phyloP scores from a whole-genome alignment of 2,329 filamentous ascomycete genomes.

The Blumeriella jaapii region DNA sequence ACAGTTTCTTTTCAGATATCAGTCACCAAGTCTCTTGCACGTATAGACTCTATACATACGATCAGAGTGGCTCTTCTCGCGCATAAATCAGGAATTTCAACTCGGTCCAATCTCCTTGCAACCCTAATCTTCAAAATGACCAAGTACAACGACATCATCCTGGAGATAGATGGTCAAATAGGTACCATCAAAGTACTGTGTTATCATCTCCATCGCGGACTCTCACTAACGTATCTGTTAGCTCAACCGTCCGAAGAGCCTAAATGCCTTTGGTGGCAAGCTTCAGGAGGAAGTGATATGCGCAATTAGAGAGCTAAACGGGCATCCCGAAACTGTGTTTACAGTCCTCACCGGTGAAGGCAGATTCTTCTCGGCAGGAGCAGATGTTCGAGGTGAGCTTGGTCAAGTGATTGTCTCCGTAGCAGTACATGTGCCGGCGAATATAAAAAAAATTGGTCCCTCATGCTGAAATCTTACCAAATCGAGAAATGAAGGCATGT shows the following conservation, averaged over 20 bases:
- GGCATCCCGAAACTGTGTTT: constrained; percentile 37
- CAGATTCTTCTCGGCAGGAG: constrained; percentile 38
- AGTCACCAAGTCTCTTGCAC: no score
- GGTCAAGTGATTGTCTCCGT: neutral
- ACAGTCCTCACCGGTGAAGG: constrained; percentile 40
- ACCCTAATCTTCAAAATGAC: constrained; percentile 1
- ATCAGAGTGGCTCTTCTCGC: no score
- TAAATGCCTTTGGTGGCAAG: constrained; percentile 38
- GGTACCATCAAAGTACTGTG: constrained; percentile 33
- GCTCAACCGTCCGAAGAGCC: constrained; percentile 37
- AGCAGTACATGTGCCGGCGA: no score
- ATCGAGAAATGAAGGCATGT: no score
- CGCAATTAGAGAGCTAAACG: constrained; percentile 33
- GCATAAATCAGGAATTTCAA: neutral
- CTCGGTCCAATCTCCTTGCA: neutral
- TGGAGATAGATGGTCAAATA: constrained; percentile 33
- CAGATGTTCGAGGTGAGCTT: constrained; percentile 33
- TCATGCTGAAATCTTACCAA: no score
- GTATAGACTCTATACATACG: no score
- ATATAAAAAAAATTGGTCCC: no score
- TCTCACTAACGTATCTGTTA: constrained; percentile 30
- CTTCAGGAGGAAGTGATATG: constrained; percentile 32
- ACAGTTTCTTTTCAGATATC: no score
- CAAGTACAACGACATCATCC: constrained; percentile 32
- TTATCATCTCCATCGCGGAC: no score